Base-by-base conservation (phyloP, 768 basidiomycete genomes). In the Leccinum subgranulosum region DNA sequence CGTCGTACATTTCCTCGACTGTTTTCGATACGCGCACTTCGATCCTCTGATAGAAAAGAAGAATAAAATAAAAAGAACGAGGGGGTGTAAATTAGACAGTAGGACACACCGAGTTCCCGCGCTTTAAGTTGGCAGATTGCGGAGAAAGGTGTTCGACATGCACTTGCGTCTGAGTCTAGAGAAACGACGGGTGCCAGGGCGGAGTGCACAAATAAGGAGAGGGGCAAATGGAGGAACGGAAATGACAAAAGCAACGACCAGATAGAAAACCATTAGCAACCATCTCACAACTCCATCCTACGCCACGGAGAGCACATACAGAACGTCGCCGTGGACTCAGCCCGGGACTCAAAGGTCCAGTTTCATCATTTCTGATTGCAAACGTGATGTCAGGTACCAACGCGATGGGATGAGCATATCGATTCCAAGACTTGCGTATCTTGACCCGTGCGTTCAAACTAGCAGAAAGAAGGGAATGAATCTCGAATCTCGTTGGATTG, bases 391-490 rank as follows among this genome's bases (percentile, higher is more conserved):
- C 47, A 6, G 49, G 17, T 15, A 54, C 19, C 6, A 49, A 23
- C 3, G 56, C 3, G 34, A 70, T 33, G 0, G 68, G 57, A 45
- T 29, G 41, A 21, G 5, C 0, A 6, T 43, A 12, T 52, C 27
- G 28, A 14, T 29, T 53, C 17, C 49, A 15, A 25, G n/a, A 54
- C 8, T 36, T 57, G 49, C 28, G 49, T 17, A 71, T 50, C 21
- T 21, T 58, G 11, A 21, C 41, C 21, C 64, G 69, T 4, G 66
- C 41, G n/a, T 69, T 69, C 33, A 70, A 57, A 39, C 69, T 68
- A 10, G 19, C 19, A 43, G n/a, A 21, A 11, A 12, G 19, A 43
- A 19, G 19, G 11, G 25, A 62, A 57, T 29, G 66, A 33, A 58
- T 49, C 60, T 69, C 14, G 19, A 27, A 49, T 27, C 43, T 57